Percentiles rank a stretch among this genome's conserved stretches.
Conservation (phyloP, 139 green algal genomes). For the Yamagishiella unicocca region DNA sequence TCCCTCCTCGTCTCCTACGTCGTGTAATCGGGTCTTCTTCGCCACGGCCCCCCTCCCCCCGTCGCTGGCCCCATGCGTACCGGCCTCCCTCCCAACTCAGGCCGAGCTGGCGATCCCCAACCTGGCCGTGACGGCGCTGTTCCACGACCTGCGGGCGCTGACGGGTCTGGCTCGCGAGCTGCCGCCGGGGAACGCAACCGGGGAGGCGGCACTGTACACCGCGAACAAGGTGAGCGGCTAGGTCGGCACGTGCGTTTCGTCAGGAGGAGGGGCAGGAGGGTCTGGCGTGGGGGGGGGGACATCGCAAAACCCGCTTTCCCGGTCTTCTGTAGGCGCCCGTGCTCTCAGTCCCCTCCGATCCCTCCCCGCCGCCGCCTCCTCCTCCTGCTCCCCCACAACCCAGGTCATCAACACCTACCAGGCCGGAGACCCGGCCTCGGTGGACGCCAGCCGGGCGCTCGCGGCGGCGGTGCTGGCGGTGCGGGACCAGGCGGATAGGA, state of each 20-base stretch:
- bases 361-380: not conserved
- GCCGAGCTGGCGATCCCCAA: slow-evolving; percentile 43
- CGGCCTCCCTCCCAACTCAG: not conserved
- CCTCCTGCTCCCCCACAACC: not conserved
- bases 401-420: slow-evolving; percentile 39
- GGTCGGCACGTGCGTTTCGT: too few relatives aligned
- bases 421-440: not conserved
- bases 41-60: too few relatives aligned
- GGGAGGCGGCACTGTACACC: slow-evolving; percentile 45
- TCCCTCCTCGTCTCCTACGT: too few relatives aligned
- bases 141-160: slow-evolving; percentile 47
- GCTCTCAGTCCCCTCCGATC: not conserved
- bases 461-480: slow-evolving; percentile 35
- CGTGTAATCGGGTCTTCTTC: too few relatives aligned
- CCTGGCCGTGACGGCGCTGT: slow-evolving; percentile 10
- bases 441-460: not conserved
- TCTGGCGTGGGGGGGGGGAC: not conserved
- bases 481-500: slow-evolving; percentile 7
- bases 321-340: not conserved
- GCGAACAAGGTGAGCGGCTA: slow-evolving; percentile 50
- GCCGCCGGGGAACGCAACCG: slow-evolving; percentile 26
- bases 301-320: too few relatives aligned
- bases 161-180: slow-evolving; percentile 35
- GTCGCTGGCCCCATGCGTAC: too few relatives aligned
- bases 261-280: not conserved